phyloP scores from a whole-genome alignment of 768 basidiomycete genomes.

The Kwoniella newhampshirensis region DNA sequence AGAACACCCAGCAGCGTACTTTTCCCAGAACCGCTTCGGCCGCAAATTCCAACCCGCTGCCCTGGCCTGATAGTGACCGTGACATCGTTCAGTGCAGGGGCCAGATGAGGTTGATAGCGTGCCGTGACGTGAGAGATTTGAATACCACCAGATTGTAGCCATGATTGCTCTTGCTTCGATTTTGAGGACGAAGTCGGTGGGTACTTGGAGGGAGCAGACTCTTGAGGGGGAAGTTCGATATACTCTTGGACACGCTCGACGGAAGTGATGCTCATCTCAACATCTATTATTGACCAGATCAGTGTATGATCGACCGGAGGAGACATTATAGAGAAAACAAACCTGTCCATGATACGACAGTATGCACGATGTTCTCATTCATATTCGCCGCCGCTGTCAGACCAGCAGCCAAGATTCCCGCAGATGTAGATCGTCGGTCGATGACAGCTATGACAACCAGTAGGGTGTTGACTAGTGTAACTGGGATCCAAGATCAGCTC shows the following conservation, averaged over 20 bases:
- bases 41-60: constrained; percentile 33
- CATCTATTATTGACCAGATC: constrained; percentile 5
- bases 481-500: not conserved
- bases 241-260: constrained; percentile 37
- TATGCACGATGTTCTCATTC: not conserved
- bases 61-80: constrained; percentile 23
- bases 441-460: constrained; percentile 23
- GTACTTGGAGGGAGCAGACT: not conserved
- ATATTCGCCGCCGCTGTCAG: constrained; percentile 13
- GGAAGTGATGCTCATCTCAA: constrained; percentile 31
- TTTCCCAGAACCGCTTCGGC: constrained; percentile 37
- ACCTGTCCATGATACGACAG: constrained; percentile 23
- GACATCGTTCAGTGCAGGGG: constrained; percentile 20
- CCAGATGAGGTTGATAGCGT: constrained; percentile 21
- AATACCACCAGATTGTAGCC: constrained; percentile 23
- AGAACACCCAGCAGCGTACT: constrained; percentile 29
- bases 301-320: not conserved
- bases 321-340: not conserved
- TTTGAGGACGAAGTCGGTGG: not conserved
- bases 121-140: constrained; percentile 17
- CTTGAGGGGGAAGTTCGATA: constrained; percentile 27
- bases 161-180: not conserved
- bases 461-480: constrained; percentile 17
- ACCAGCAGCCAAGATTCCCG: constrained; percentile 26
- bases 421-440: constrained; percentile 5